A percentile compares a stretch with the other conserved stretches of the same genome.
These are phyloP conservation scores for Diaporthe citriasiana DNA, from an alignment of 2,329 filamentous ascomycete genomes.

Conservation along the genomic window DNA sequence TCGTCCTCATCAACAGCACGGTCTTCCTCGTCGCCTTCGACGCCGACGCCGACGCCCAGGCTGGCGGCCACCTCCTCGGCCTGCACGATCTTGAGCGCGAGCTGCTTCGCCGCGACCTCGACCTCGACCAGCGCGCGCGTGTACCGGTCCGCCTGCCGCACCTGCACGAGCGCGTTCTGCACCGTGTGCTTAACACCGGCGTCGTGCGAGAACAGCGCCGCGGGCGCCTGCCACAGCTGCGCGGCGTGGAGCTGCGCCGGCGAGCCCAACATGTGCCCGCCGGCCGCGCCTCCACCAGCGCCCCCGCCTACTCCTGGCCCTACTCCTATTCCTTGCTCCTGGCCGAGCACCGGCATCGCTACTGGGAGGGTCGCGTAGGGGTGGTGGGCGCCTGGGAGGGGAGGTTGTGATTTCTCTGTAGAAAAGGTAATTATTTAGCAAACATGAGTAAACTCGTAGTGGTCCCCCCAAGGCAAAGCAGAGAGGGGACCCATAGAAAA, in stretches of 20 bases:
- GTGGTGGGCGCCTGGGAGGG: conserved; percentile 33
- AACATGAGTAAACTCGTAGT: neutral
- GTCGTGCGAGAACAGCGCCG: conserved; percentile 49
- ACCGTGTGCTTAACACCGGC: conserved; percentile 59
- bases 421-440: neutral
- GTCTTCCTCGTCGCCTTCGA: conserved; percentile 43
- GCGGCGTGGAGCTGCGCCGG: conserved; percentile 42
- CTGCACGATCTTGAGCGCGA: conserved; percentile 66
- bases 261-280: conserved; percentile 36
- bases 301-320: conserved; percentile 46
- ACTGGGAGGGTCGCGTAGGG: conserved; percentile 40
- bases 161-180: conserved; percentile 62
- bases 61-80: conserved; percentile 60
- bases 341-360: conserved; percentile 24
- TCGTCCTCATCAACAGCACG: conserved; percentile 1
- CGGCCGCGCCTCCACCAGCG: conserved; percentile 4
- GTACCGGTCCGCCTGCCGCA: conserved; percentile 58
- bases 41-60: conserved; percentile 47
- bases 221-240: conserved; percentile 42
- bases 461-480: neutral
- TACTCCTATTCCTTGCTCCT: conserved; percentile 24
- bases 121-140: conserved; percentile 65
- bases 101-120: conserved; percentile 67
- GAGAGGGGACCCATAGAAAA: too few relatives aligned
- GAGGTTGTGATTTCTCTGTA: conserved; percentile 40